These are phyloP conservation scores for Aspergillus melleus DNA, from an alignment of 2,329 filamentous ascomycete species.

Conservation along the genomic window DNA sequence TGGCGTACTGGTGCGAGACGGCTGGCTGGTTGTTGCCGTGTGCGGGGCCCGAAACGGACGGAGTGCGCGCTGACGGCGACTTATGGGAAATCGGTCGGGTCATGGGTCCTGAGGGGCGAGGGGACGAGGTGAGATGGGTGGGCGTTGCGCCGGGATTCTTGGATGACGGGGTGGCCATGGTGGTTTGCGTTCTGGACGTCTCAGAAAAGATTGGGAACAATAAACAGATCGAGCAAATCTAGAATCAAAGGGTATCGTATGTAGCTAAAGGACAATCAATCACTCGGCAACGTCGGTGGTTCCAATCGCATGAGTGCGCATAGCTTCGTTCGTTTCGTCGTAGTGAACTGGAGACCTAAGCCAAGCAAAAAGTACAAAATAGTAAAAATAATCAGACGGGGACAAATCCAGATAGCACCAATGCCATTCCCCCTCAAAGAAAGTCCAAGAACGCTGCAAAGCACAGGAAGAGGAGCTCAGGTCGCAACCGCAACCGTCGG, in stretches of 20 bases:
- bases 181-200: neutral
- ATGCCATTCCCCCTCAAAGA: neutral
- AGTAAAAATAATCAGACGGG: neutral
- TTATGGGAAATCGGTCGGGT: constrained; percentile 44
- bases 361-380: neutral
- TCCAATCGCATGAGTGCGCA: neutral
- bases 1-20: constrained; percentile 44
- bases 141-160: constrained; percentile 46
- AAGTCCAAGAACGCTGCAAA: neutral
- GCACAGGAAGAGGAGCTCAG: neutral
- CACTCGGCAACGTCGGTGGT: neutral
- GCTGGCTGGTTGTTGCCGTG: constrained; percentile 36
- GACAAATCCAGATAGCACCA: neutral
- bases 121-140: constrained; percentile 45
- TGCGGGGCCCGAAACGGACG: constrained; percentile 39
- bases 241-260: neutral
- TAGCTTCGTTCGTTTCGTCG: neutral
- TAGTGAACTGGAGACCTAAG: neutral
- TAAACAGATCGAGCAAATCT: neutral
- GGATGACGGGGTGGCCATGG: constrained; percentile 48
- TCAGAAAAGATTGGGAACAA: neutral
- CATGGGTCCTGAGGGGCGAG: constrained; percentile 43
- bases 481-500: neutral
- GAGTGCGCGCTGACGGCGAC: constrained; percentile 47
- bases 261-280: neutral